Base-by-base conservation (phyloP, 2,329 filamentous ascomycete species). In the Penicillium expansum region DNA sequence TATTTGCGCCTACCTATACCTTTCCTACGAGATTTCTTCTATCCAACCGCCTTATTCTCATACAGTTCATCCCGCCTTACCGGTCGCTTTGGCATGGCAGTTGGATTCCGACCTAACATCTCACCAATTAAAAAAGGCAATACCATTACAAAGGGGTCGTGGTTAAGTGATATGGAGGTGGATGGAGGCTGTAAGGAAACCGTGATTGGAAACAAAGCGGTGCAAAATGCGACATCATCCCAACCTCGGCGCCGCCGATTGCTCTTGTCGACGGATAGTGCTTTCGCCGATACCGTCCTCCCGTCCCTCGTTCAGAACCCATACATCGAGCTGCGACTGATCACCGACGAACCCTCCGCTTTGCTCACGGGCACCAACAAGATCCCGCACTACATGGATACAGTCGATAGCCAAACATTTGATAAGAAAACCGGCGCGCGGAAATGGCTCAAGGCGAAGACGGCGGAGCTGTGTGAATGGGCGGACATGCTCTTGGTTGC, bases 401-500 rank as follows among this genome's bases (percentile, higher is more conserved):
- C 71, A 18, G 72, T 75, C 52, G 72, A 75, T 58, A 70, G 69
- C 30, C 69, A 70, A 48, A 73, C 72, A 2, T 73, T 73, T 14
- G 73, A 75, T 53, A 75, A 74, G 52, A 72, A 74, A 48, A 71
- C 68, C 0, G 70, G 70, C 8, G 67, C 71, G 13, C 69, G 74
- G 45, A 72, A 69, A 66, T 76, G 74, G 74, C 61, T 77, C 44
- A 74, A 74, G 57, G 70, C 70, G n/a, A 76, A 76, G 57, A 74
- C 74, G 37, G 73, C 74, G 6, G 87, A 91, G 62, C 76, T 95
- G 58, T 90, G 91, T 62, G 84, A 90, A 59, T 97, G 92, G 92
- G 91, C 92, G 6, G 90, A 96, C 73, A 77, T 96, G 63, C 81
- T 96, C 57, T 86, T 96, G 32, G 83, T 96, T 55, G 89, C 89